Percentiles rank a stretch among this genome's conserved stretches.
These are phyloP conservation scores for Sarocladium kiliense DNA, from an alignment of 2,329 filamentous ascomycete species.

Conservation along the genomic window DNA sequence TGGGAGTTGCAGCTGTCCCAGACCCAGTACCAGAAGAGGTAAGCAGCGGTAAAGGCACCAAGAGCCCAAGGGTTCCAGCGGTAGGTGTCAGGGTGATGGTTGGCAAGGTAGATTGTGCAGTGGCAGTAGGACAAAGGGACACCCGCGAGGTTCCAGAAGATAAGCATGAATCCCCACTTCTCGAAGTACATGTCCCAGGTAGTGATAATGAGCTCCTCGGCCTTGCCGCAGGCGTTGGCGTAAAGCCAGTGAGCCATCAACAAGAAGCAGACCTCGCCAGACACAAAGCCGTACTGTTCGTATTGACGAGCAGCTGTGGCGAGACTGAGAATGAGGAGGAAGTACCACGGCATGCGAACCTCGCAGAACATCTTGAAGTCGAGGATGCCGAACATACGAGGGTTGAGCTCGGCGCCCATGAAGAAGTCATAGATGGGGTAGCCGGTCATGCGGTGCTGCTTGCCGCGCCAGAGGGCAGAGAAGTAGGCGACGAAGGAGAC, in stretches of 20 bases:
- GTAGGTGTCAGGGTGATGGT: slow-evolving; percentile 73
- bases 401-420: slow-evolving; percentile 88
- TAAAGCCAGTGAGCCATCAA: slow-evolving; percentile 89
- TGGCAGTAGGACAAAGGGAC: slow-evolving; percentile 91
- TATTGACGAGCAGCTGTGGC: slow-evolving; percentile 78
- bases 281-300: slow-evolving; percentile 79
- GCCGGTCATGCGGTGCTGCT: slow-evolving; percentile 89
- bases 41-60: slow-evolving; percentile 59
- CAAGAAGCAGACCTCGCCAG: slow-evolving; percentile 77
- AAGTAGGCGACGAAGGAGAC: slow-evolving; percentile 81
- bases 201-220: slow-evolving; percentile 82
- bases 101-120: slow-evolving; percentile 84
- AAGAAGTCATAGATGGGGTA: slow-evolving; percentile 86
- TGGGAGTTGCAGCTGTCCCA: slow-evolving; percentile 92
- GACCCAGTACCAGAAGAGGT: slow-evolving; percentile 81
- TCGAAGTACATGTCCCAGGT: slow-evolving; percentile 97
- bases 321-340: slow-evolving; percentile 72
- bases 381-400: slow-evolving; percentile 77
- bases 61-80: slow-evolving; percentile 68
- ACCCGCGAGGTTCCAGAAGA: slow-evolving; percentile 94
- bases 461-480: slow-evolving; percentile 74
- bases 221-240: slow-evolving; percentile 87
- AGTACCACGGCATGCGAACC: slow-evolving; percentile 88
- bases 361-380: slow-evolving; percentile 98
- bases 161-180: slow-evolving; percentile 96